Evolutionary conservation across 176 grass and related monocot genomes (phyloP), one percentile per base, ranked within the genome.

Genomic region (Calamus simplicifolius): DNA sequence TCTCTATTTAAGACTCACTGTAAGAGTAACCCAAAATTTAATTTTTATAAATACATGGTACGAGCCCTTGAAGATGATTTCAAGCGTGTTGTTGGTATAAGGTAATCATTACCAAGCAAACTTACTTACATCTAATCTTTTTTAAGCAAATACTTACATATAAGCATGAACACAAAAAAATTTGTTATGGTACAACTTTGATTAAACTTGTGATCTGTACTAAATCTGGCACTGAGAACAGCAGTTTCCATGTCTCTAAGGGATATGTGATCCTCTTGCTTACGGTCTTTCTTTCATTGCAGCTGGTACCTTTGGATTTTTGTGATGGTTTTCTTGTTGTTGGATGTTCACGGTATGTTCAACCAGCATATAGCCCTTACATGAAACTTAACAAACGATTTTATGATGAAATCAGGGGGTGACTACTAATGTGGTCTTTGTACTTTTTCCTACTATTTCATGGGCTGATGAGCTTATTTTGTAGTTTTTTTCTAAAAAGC

Each of bases 281-380:
- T 17, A n/a, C 23, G 23, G 13, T 7, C 68, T 12, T 19, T 56
- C 50, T 56, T 72, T 80, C 62, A 64, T 54, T 70, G 38, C 79
- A 97, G 93, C n/a, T 97, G 80, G 78, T 88, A 97, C 69, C 84
- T 97, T 35, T 97, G 93, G 93, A 30, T 49, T 19, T 54, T 97
- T 81, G 66, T 97, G 14, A 85, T 97, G 65, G 18, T 97, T 63
- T 88, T 97, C 52, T 76, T 97, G 64, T 53, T 97, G n/a, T 97
- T 97, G 35, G 80, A 91, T 80, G 84, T 97, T 58, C 53, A 85
- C 35, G 92, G 92, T 97, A 85, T 50, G 50, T 18, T 64, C 62
- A 43, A 5, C 12, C 7, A 10, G 8, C 35, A 43, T 43, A 8
- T 43, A 43, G 35, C 35, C 35, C 5, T 54, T 54, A 23, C 6